Evolutionary conservation across 23 red algal species (phyloP), one percentile per base, ranked within the genome.

Genomic region (Pyropia haitanensis): DNA sequence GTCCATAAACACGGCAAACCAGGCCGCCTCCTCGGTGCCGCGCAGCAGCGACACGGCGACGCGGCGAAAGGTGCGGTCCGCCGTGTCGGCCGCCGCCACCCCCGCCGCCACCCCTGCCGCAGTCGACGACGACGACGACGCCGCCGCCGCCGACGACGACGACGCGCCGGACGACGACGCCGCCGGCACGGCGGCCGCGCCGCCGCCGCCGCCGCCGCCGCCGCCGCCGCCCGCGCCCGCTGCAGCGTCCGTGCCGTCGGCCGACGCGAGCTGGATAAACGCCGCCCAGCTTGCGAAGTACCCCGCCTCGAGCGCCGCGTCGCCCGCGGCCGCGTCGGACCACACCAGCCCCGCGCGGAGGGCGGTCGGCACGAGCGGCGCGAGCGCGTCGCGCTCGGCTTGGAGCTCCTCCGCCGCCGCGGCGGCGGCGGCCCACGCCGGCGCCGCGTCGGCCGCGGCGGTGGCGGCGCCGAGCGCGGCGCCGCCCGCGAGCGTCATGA

Each of bases 41-140:
- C 64, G 24, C 33, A 87, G 63, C 18, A 68, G 76, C 1, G 51
- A 51, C 19, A 76, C 28, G 21, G 70, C 81, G 39, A 87, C 72
- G 67, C 71, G 59, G 6, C 81, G 25, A 27, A 87, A 87, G 29
- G 81, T 76, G 10, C 74, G 44, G 62, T 87, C 81, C 58, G 63
- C 73, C 18, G 30, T 19, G 22, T 34, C 61, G 26, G 50, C 73
- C 16, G 33, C 59, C 34, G 28, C 30, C 23, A 56, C 28, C 53
- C 18, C 48, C 19, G 25, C 69, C 7, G 69, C 31, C 18, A 14
- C 52, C 18, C 49, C 66, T 9, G 31, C 26, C 22, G 68, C 64
- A 25, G 16, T 44, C 23, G 68, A 63, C 17, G 18, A 56, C 20
- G 63, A 27, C 66, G 72, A 9, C 25, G 46, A 18, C 49, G 57